Evolutionary conservation across 805 yeast species (phyloP).

Genomic region (Wickerhamomyces bovis): DNA sequence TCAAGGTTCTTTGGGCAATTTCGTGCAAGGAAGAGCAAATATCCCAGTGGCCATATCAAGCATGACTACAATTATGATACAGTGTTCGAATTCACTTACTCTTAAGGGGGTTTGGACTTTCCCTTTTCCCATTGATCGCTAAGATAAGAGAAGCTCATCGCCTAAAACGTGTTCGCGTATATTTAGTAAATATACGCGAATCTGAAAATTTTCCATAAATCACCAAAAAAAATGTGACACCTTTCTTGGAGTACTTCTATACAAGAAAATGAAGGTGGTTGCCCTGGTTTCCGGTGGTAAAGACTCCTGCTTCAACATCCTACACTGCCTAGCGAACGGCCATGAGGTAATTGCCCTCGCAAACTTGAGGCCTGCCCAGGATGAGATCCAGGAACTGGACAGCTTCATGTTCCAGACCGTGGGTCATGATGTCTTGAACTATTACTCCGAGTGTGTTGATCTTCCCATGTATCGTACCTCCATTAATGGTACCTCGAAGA

Average conservation of each 20-base stretch:
- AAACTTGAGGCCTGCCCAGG: conserved; percentile 62
- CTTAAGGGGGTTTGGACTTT: no score
- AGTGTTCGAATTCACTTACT: no score
- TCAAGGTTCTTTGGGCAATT: neutral
- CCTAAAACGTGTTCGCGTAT: no score
- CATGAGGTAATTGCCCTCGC: conserved; percentile 85
- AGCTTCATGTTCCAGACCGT: conserved; percentile 98
- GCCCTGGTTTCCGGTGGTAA: conserved; percentile 95
- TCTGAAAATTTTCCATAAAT: no score
- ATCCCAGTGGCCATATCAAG: no score
- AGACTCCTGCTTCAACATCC: conserved; percentile 85
- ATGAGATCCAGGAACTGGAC: conserved; percentile 64
- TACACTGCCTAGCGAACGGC: conserved; percentile 80
- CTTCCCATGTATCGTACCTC: conserved; percentile 72
- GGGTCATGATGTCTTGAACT: conserved; percentile 72
- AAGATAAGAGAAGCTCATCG: no score
- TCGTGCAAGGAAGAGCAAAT: no score
- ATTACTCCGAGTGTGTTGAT: conserved; percentile 63
- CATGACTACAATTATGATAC: no score
- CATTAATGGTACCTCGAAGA: conserved; percentile 57
- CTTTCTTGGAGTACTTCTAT: neutral
- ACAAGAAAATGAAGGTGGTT: conserved; percentile 68
- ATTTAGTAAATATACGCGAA: no score
- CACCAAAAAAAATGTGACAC: neutral
- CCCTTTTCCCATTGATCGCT: no score